Base-by-base conservation (phyloP, 1,139 yeast species). In the Kodamaea suecica region DNA sequence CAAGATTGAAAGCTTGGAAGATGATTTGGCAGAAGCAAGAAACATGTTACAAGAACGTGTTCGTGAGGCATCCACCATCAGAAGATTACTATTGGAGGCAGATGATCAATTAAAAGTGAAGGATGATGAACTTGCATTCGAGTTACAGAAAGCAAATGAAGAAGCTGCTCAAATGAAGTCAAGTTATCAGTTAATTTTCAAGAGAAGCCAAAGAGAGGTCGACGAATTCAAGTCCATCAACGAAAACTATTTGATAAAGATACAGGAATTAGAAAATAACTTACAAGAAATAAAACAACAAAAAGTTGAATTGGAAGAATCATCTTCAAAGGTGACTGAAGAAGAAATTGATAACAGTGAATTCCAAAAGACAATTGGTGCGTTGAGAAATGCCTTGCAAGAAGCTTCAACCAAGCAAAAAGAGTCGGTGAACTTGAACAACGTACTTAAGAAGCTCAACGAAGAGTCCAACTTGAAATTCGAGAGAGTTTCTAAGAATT, bases 11-110 rank as follows among this genome's bases (percentile, higher is more conserved):
- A 73, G 78, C 3, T 58, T 90, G 33, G 90, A 85, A 47, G 95
- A 87, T 40, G 96, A 90, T 49, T 59, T 90, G 11, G 66, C 75
- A 7, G 97, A 90, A 40, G 68, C 85, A 4, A 75, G 87, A 41
- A 73, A 76, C 29, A 69, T 80, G 55, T 61, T 90, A 6, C 92
- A 82, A 49, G 96, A 88, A 46, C 75, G 95, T 43, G 78, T 83
- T 1, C 69, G 90, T 33, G 97, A 92, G 58, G 70, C 88, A 0
- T 68, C 80, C 3, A 79, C 87, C 0, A 74, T 87, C 60, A 73
- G 95, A 44, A 66, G 86, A 41, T 58, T 87, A 26, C 54, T 87
- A 17, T 57, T 77, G 30, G 95, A 86, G 30, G 71, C 77, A 4
- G 92, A 87, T 47, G 80, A 77, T 31, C 71, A 68, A 31, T 73